Evolutionary conservation across 169 alveolate species (phyloP).

Genomic region (Besnoitia besnoiti): DNA sequence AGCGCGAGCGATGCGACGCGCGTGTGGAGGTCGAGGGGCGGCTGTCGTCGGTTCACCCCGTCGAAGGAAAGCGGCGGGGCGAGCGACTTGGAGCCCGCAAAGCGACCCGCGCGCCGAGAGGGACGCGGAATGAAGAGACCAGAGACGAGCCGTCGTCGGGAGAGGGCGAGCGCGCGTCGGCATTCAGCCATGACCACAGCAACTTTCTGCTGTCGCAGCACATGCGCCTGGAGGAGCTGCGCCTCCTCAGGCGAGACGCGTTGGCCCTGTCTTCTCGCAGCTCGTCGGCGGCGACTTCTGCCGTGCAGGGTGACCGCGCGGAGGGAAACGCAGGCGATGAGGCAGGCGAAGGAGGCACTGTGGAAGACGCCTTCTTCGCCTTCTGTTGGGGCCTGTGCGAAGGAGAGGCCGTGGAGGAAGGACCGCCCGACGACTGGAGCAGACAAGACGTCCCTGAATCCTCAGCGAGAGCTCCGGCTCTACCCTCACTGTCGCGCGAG

Average conservation of each 20-base stretch:
- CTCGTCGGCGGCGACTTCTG: background rate
- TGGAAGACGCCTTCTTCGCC: background rate
- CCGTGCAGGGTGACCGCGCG: background rate
- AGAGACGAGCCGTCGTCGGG: no score
- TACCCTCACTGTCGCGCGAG: no score
- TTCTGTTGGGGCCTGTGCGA: background rate
- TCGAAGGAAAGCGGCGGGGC: background rate
- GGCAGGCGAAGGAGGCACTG: background rate
- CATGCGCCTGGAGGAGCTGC: background rate
- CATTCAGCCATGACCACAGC: no score
- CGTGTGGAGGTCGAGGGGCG: background rate
- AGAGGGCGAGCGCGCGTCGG: no score
- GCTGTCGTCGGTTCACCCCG: background rate
- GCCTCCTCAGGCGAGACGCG: background rate
- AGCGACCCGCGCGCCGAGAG: background rate
- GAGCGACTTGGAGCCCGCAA: background rate
- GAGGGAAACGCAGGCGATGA: background rate
- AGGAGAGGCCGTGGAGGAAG: background rate
- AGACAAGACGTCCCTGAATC: no score
- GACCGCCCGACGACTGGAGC: background rate
- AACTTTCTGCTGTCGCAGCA: background rate
- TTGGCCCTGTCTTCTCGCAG: background rate
- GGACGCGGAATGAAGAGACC: no score
- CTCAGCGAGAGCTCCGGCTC: no score
- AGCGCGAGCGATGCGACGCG: background rate